Evolutionary conservation across 306 rosid species (phyloP).

Genomic region (Dryas octopetala): DNA sequence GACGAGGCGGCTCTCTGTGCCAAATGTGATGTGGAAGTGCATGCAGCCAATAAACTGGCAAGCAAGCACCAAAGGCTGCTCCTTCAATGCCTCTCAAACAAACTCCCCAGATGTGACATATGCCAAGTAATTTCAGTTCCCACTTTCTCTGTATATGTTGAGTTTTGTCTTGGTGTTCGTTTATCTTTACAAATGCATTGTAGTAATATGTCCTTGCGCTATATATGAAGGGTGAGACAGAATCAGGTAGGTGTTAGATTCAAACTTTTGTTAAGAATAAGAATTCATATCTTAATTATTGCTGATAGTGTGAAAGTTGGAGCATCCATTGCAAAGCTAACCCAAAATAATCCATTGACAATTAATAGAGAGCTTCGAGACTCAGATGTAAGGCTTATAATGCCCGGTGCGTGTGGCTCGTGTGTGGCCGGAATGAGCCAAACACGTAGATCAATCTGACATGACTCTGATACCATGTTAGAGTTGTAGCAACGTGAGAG

Average conservation of each 20-base stretch:
- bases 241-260: background rate
- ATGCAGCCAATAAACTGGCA: slow-evolving; percentile 96
- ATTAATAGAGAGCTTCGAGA: background rate
- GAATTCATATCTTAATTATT: background rate
- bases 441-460: background rate
- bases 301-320: background rate
- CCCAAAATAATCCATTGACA: background rate
- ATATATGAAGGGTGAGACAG: background rate
- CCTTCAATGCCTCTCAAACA: slow-evolving; percentile 69
- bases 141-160: background rate
- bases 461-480: background rate
- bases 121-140: slow-evolving; percentile 61
- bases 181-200: background rate
- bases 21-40: slow-evolving; percentile 90
- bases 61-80: slow-evolving; percentile 97
- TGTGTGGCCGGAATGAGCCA: background rate
- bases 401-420: background rate
- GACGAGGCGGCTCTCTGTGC: slow-evolving; percentile 97
- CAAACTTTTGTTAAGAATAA: background rate
- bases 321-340: background rate
- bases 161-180: background rate
- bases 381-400: background rate
- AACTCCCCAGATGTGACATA: slow-evolving; percentile 92
- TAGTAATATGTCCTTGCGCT: background rate
- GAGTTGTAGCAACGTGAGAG: background rate